Evolutionary conservation across 2,329 filamentous ascomycete species (phyloP).

Genomic region (Monilinia fructigena): DNA sequence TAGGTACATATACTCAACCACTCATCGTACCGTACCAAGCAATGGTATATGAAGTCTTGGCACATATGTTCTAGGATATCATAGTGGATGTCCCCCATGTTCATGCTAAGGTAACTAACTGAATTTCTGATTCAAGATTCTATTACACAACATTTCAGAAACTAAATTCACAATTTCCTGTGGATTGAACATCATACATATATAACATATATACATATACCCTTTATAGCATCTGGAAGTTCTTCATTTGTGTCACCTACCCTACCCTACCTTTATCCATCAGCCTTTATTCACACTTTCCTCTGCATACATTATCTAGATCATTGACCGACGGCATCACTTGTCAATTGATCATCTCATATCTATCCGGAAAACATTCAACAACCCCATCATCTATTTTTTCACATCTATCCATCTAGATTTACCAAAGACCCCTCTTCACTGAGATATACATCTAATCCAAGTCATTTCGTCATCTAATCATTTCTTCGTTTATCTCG

Average conservation of each 20-base stretch:
- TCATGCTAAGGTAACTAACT: constrained; percentile 8
- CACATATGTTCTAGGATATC: constrained; percentile 12
- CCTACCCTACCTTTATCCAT: background rate
- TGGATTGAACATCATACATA: background rate
- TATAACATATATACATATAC: background rate
- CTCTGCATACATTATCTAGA: background rate
- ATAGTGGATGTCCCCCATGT: constrained; percentile 12
- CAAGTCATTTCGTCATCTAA: constrained; percentile 6
- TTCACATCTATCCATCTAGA: background rate
- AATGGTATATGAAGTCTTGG: constrained; percentile 12
- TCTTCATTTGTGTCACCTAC: background rate
- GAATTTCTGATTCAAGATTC: constrained; percentile 13
- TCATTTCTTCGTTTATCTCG: background rate
- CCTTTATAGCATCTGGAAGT: background rate
- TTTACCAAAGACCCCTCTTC: background rate
- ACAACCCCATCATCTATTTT: background rate
- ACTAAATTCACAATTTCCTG: background rate
- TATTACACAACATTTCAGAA: constrained; percentile 17
- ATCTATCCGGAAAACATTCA: background rate
- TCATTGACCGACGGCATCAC: background rate
- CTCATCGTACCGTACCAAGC: background rate
- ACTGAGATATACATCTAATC: background rate
- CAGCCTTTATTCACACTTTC: constrained; percentile 1
- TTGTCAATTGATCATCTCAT: background rate
- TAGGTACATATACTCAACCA: constrained; percentile 5